Conservation (phyloP, 1,284 basidiomycete species). For the Malassezia japonica region DNA sequence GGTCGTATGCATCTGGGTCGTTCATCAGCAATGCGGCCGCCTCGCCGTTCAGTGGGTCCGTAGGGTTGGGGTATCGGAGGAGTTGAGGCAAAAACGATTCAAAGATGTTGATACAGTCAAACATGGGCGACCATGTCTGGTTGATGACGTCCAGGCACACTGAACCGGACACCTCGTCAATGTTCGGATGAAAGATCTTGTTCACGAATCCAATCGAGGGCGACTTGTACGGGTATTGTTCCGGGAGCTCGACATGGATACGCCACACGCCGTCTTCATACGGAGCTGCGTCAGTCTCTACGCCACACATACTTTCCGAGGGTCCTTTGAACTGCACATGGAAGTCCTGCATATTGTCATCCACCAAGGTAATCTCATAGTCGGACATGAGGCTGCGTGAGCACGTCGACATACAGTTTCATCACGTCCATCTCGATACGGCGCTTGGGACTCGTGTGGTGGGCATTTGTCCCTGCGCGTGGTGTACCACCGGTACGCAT, state of each 20-base stretch:
- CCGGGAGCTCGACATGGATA: conserved; percentile 97
- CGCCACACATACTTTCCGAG: conserved; percentile 67
- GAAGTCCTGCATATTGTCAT: conserved; percentile 98
- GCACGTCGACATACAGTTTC: conserved; percentile 67
- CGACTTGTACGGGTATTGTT: conserved; percentile 97
- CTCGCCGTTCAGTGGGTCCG: conserved; percentile 93
- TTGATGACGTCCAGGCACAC: conserved; percentile 44
- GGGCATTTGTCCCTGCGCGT: no score
- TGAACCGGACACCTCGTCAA: conserved; percentile 66
- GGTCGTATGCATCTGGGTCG: conserved; percentile 64
- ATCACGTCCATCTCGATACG: conserved; percentile 98
- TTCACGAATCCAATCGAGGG: conserved; percentile 99
- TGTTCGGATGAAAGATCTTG: conserved; percentile 99
- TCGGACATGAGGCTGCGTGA: conserved; percentile 40
- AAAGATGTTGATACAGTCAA: conserved; percentile 97
- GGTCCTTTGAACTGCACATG: conserved; percentile 92
- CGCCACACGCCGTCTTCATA: conserved; percentile 96
- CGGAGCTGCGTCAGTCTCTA: conserved; percentile 63
- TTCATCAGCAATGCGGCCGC: conserved; percentile 93
- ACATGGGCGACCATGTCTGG: conserved; percentile 37
- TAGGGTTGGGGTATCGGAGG: conserved; percentile 91
- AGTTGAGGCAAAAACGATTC: conserved; percentile 96
- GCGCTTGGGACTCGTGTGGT: conserved; percentile 68
- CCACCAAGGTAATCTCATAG: conserved; percentile 80
- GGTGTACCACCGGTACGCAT: no score